Base-by-base conservation (phyloP, 352 stramenopile species). In the Pythium plurisporium region DNA sequence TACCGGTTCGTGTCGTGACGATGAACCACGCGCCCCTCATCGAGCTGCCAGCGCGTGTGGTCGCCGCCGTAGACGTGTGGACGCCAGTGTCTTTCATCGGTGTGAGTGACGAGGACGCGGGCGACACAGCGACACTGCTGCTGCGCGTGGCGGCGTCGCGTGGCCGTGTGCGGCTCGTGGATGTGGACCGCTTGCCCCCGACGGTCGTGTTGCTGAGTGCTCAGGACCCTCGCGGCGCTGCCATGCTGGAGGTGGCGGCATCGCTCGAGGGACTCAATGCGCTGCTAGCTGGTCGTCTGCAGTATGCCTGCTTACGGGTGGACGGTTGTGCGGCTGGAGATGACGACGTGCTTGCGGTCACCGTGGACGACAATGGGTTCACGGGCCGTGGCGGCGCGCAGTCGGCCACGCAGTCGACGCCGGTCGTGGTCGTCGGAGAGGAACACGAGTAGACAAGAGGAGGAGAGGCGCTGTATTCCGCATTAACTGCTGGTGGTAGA, bases 341-440 rank as follows among this genome's bases (percentile, higher is more conserved):
- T 22, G 42, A 25, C 26, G 74, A 87, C 51, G 67, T 64, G 31
- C 26, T 89, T n/a, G 66, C 51, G 27, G 22, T 86, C 22, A 59
- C 73, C 30, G 74, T 86, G 26, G 74, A 86, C 49, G 74, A 87
- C 59, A 87, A 87, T 48, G 74, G 74, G 1, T 82, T 76, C 55
- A 76, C 64, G 8, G 74, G 76, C 11, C 53, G 54, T 15, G 60
- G 56, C 17, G 71, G 76, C 2, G 52, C 72, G 27, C 67, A 74
- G 22, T 56, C 69, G 11, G 48, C 47, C 6, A 55, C 48, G 4
- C 31, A 51, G 38, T 38, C 47, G 1, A 27, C 65, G 20, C 72
- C 59, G 8, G 30, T 44, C 8, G 17, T 69, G 25, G 25, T 76
- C 19, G 25, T 72, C 8, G 50, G 40, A 34, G 40, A 6, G 23